Conservation (phyloP, 106 monocot genomes). For the Agapanthus africanus region DNA sequence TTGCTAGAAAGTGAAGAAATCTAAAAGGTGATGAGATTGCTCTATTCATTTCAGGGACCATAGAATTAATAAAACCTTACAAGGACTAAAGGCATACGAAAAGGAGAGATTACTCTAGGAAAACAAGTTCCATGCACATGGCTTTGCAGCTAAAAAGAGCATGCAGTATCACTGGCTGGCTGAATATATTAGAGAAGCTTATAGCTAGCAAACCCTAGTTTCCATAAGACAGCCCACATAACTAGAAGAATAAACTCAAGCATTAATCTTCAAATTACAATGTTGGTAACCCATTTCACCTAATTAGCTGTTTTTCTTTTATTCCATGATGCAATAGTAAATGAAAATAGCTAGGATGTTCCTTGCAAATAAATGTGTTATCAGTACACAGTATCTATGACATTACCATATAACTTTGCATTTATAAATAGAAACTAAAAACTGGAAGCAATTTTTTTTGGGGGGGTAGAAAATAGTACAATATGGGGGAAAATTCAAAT, state of each 20-base stretch:
- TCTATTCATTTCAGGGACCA: conserved; percentile 6
- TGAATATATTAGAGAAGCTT: too few relatives aligned
- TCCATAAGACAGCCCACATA: too few relatives aligned
- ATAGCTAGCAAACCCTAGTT: too few relatives aligned
- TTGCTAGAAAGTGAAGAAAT: background rate
- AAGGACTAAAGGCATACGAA: background rate
- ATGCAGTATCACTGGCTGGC: background rate
- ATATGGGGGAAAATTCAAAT: background rate
- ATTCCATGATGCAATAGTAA: background rate
- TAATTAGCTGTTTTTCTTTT: background rate
- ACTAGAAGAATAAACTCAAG: too few relatives aligned
- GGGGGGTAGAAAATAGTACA: background rate
- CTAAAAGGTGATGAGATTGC: conserved; percentile 7
- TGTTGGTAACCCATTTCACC: background rate
- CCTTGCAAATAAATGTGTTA: background rate
- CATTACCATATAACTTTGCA: too few relatives aligned
- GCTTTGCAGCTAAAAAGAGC: background rate
- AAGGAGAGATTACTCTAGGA: conserved; percentile 6
- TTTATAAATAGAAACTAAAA: background rate
- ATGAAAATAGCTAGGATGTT: background rate
- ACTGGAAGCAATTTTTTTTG: too few relatives aligned
- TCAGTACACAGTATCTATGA: background rate
- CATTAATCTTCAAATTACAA: background rate
- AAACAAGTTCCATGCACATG: conserved; percentile 1
- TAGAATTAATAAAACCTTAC: background rate